Evolutionary conservation across 345 rosid genomes (phyloP), one percentile per base, ranked within the genome.

Genomic region (Litchi chinensis): DNA sequence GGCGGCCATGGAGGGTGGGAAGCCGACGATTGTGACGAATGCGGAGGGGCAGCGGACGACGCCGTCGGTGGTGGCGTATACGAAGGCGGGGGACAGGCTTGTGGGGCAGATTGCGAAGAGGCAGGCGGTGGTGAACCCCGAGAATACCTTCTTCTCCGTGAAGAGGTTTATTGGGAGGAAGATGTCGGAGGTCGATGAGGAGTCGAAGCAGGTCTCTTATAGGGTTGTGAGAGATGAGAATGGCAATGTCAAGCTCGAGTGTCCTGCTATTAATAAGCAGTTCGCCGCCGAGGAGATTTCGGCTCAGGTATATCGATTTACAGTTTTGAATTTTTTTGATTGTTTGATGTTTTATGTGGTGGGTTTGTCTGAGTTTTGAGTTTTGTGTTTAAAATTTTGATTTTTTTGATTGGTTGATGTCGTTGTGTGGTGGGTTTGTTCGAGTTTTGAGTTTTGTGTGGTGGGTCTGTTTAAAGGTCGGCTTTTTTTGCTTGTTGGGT

Each of bases 1-100:
- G 41, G 99, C 99, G 43, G 99, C 98, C 0, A 97, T 97, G 98
- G 99, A 97, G 83, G 99, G 99, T 71, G 99, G 99, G 24, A 93
- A 97, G 79, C 98, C 98, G 4, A 96, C 99, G 37, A 96, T 96
- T 67, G 98, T 96, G 15, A 91, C 98, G 1, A 94, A 96, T 79
- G 98, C 93, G 0, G 99, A 97, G 78, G 99, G 99, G 21, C 99
- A 97, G 80, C 87, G 99, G 65, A 97, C 99, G 57, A 94, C 99
- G 21, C 98, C 99, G 5, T 94, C 98, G 0, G 99, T 97, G 22
- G 99, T 93, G 76, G 99, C 99, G 5, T 97, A 97, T 72, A 90
- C 98, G 0, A 92, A 92, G 83, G 88, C 74, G 56, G 99, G 99
- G 40, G 99, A 97, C 68, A 70, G 98, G 76, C 85, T 97, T 44